Base-by-base conservation (phyloP, 2,329 filamentous ascomycete genomes). In the Stachybotrys chartarum region DNA sequence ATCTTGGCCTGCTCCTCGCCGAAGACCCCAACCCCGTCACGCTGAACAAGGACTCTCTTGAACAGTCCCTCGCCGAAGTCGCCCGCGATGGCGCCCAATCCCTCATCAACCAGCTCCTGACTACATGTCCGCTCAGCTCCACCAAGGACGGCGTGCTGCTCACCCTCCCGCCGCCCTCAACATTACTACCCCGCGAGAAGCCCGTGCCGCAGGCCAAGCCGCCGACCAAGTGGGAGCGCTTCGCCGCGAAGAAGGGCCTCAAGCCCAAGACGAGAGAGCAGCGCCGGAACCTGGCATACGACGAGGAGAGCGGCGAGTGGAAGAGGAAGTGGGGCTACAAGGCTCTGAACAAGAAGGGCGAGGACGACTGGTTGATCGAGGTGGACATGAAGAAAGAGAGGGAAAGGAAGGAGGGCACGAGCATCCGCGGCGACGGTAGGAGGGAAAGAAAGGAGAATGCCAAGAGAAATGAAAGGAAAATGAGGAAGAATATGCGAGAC, bases 181-280 rank as follows among this genome's bases (percentile, higher is more conserved):
- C 88, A 1, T 72, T 78, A 1, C 79, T 97, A 5, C 94, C 94
- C 30, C 88, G 94, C 63, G 92, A 97, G 76, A 97, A 99, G 75
- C 90, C 91, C 10, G 78, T 97, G 8, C 94, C 94, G 1, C 81
- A 84, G 55, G 82, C 85, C 62, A 94, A 92, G 76, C 78, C 86
- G 56, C 87, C 87, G 63, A 97, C 93, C 57, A 96, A 91, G 72
- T 99, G 94, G 94, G 87, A 96, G 78, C 84, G 87, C 67, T 99
- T 99, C 76, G 94, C 94, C 50, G 88, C 86, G 72, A 96, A 96
- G 84, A 96, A 97, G 81, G 94, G 94, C 55, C 97, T 99, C 75
- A 90, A 88, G 77, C 85, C 86, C 73, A 96, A 92, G 82, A 88
- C 84, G 62, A 84, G 88, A 62, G 91, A 94, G 69, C 80, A 86